Conservation (phyloP, 805 yeast species). For the Wickerhamiella alocasiicola region DNA sequence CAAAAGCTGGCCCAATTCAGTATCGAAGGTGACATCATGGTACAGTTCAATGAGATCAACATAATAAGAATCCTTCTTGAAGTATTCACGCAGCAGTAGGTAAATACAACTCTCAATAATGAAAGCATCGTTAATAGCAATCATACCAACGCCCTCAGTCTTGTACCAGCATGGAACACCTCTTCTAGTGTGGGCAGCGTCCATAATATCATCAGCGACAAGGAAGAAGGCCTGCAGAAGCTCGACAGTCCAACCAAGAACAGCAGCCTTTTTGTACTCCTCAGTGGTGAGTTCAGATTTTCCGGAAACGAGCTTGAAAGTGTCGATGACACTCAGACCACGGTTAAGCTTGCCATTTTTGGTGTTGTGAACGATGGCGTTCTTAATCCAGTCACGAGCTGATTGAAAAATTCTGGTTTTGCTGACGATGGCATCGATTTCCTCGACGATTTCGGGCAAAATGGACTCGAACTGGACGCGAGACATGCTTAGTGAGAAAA, state of each 20-base stretch:
- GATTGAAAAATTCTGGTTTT: conserved; percentile 73
- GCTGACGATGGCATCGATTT: conserved; percentile 47
- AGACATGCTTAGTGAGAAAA: no score
- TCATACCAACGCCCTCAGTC: conserved; percentile 63
- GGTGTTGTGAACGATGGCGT: conserved; percentile 63
- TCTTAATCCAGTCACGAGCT: conserved; percentile 75
- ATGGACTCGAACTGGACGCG: conserved; percentile 32
- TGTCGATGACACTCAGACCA: conserved; percentile 90
- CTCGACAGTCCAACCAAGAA: conserved; percentile 93
- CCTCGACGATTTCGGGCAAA: conserved; percentile 69
- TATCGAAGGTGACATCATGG: conserved; percentile 95
- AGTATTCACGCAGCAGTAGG: conserved; percentile 75
- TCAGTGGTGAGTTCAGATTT: conserved; percentile 46
- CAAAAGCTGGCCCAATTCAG: conserved; percentile 91
- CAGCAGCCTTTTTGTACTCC: conserved; percentile 73
- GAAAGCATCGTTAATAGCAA: conserved; percentile 95
- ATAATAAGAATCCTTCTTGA: conserved; percentile 69
- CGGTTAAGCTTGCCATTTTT: conserved; percentile 96
- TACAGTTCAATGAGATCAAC: conserved; percentile 83
- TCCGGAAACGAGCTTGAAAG: conserved; percentile 69
- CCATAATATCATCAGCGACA: conserved; percentile 99
- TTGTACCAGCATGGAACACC: conserved; percentile 98
- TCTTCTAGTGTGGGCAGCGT: conserved; percentile 87
- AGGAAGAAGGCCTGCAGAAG: conserved; percentile 90
- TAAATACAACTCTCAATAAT: conserved; percentile 94